Conservation (phyloP, 2,329 filamentous ascomycete genomes). For the Immersiporthe knoxdaviesiana region DNA sequence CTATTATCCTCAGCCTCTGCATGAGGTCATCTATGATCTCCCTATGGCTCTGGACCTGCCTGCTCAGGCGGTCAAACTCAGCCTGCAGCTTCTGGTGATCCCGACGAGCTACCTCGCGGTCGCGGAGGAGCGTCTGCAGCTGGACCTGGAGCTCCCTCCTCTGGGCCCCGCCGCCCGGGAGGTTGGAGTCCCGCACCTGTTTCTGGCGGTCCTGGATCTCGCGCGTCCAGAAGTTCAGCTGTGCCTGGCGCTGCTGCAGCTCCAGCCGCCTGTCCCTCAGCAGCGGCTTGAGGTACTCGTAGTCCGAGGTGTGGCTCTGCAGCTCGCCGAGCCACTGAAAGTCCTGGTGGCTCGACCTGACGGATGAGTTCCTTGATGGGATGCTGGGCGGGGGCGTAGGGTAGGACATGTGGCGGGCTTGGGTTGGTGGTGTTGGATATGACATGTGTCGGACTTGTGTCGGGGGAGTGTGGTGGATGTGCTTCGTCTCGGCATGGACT, state of each 20-base stretch:
- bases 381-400: neutral
- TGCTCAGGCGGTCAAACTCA: conserved; percentile 7
- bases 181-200: conserved; percentile 2
- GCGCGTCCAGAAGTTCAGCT: conserved; percentile 9
- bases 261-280: conserved; percentile 4
- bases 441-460: neutral
- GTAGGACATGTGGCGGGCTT: neutral
- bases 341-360: neutral
- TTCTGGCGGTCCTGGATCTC: conserved; percentile 14
- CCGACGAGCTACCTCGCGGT: neutral
- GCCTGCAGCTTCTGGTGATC: neutral
- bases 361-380: neutral
- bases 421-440: neutral
- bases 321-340: conserved; percentile 14
- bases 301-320: conserved; percentile 6
- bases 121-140: conserved; percentile 6
- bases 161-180: neutral
- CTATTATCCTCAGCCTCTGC: conserved; percentile 8
- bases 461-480: neutral
- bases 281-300: conserved; percentile 11
- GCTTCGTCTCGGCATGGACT: neutral
- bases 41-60: conserved; percentile 9
- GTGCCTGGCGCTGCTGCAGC: conserved; percentile 10
- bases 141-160: conserved; percentile 9
- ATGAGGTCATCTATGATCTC: conserved; percentile 9